Evolutionary conservation across 2,329 filamentous ascomycete species (phyloP).

Genomic region (Zymoseptoria tritici): DNA sequence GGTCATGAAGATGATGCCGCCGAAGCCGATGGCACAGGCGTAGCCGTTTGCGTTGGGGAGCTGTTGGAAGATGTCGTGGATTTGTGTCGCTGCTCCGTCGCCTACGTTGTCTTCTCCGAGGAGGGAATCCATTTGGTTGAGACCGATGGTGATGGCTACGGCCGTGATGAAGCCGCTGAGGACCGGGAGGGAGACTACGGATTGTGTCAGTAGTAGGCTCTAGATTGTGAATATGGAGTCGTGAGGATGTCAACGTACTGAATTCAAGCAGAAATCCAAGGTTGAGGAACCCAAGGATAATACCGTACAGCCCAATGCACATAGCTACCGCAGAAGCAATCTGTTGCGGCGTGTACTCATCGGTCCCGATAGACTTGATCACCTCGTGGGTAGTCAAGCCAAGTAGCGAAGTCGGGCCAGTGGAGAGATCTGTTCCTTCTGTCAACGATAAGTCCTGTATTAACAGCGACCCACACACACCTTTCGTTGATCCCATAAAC

Average conservation of each 20-base stretch:
- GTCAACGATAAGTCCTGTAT: background rate
- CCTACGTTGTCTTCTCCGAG: constrained; percentile 49
- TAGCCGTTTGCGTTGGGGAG: constrained; percentile 52
- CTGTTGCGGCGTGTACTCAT: constrained; percentile 45
- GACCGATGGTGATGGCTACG: constrained; percentile 57
- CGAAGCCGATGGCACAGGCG: constrained; percentile 54
- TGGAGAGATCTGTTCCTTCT: constrained; percentile 46
- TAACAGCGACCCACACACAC: constrained; percentile 27
- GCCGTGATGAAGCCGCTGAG: constrained; percentile 60
- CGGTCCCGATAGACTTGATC: constrained; percentile 42
- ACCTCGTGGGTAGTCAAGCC: constrained; percentile 57
- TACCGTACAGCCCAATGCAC: constrained; percentile 55
- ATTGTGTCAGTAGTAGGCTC: background rate
- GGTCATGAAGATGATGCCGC: constrained; percentile 49
- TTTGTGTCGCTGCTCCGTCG: constrained; percentile 48
- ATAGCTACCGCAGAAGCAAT: constrained; percentile 57
- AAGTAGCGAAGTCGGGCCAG: constrained; percentile 57
- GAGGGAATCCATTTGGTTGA: constrained; percentile 57
- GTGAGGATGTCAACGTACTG: constrained; percentile 17
- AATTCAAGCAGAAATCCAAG: constrained; percentile 47
- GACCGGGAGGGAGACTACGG: constrained; percentile 50
- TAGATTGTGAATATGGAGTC: background rate
- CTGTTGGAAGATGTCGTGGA: constrained; percentile 51
- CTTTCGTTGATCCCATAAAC: constrained; percentile 56
- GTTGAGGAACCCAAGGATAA: constrained; percentile 54